These are phyloP conservation scores for Chlorociboria aeruginascens DNA, from an alignment of 495 filamentous ascomycete species.

Conservation along the genomic window DNA sequence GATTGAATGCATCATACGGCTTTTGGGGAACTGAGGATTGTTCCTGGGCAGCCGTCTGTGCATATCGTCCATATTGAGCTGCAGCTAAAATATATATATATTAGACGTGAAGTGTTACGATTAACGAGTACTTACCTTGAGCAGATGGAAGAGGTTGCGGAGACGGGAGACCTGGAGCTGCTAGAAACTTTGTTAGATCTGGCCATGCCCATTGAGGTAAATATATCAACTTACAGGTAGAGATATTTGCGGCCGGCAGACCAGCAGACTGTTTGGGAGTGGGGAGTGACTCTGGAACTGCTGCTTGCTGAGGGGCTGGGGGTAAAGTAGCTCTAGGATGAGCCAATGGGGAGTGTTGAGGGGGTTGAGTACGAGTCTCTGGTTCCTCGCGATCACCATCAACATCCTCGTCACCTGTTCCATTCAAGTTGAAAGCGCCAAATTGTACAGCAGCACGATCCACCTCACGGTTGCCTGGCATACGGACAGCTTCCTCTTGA, in stretches of 20 bases:
- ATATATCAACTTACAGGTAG: constrained; percentile 12
- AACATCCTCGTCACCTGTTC: constrained; percentile 62
- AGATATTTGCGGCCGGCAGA: constrained; percentile 53
- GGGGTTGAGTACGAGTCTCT: constrained; percentile 88
- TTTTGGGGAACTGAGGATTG: constrained; percentile 56
- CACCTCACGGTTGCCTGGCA: constrained; percentile 96
- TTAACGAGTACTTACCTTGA: constrained; percentile 8
- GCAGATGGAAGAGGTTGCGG: constrained; percentile 14
- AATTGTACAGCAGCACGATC: constrained; percentile 94
- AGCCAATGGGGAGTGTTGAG: constrained; percentile 86
- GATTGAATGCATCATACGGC: constrained; percentile 76
- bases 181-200: constrained; percentile 5
- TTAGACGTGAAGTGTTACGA: no score
- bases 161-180: constrained; percentile 20
- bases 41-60: constrained; percentile 39
- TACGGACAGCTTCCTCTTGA: constrained; percentile 93
- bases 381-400: constrained; percentile 91
- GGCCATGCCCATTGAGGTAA: no score
- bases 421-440: constrained; percentile 87
- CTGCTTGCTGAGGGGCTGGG: constrained; percentile 44
- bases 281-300: constrained; percentile 47
- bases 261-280: constrained; percentile 58
- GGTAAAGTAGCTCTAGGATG: constrained; percentile 76
- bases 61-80: constrained; percentile 60
- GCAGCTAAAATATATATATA: no score